Evolutionary conservation across 2,329 filamentous ascomycete species (phyloP), one percentile per base, ranked within the genome.

Genomic region (Polychaeton citri): DNA sequence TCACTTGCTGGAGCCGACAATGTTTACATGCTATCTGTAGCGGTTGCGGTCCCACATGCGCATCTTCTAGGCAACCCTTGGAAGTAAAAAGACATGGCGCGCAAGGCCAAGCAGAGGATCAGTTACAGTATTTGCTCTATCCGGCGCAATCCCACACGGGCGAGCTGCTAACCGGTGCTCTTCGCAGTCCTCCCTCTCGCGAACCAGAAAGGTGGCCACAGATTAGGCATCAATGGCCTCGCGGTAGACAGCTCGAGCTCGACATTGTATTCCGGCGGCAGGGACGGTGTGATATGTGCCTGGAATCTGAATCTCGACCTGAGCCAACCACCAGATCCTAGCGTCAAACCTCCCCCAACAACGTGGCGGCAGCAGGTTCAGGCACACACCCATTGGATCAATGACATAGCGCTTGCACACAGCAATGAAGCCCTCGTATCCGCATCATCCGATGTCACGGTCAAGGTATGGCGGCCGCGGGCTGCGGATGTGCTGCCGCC

Each of bases 381-480:
- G 55, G 86, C 87, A 6, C 87, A 95, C 59, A 94, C 85, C 34
- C 85, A 93, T 60, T 95, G 87, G 87, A 80, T 95, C 63, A 95
- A 94, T 62, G 87, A 94, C 58, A 83, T 95, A 43, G 74, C 78
- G 16, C 72, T 94, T 37, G 81, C 81, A 6, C 75, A 86, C 53
- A 74, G 78, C 51, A 84, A 87, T 51, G 69, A 76, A 13, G 81
- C 82, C 16, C 69, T 95, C 33, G 80, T 94, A 20, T 92, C 87
- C 7, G 86, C 82, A 15, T 94, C 86, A 4, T 93, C 87, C n/a
- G 87, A 95, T 57, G 76, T 90, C 42, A 86, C 85, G 6, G 86
- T 95, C 55, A 90, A 93, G 59, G 64, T 93, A 50, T 95, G 87
- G 90, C 75, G 87, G 38, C 88, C 88, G 17, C 63, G 69, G 12